These are phyloP conservation scores for Colletotrichum siamense DNA, from an alignment of 2,329 filamentous ascomycete species.

Conservation along the genomic window DNA sequence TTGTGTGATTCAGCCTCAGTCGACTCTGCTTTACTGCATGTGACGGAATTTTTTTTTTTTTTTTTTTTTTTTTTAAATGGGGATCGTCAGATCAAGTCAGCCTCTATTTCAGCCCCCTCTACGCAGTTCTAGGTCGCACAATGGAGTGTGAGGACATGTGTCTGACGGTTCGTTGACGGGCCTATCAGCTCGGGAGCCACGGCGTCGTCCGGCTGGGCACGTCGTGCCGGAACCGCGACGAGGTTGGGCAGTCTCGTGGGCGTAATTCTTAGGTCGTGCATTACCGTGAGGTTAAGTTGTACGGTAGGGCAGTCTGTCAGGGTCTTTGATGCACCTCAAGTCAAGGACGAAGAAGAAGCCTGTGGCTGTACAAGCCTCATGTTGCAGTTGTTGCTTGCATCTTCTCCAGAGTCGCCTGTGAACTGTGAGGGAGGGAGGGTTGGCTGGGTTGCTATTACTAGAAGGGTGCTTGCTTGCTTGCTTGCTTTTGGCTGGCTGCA, in stretches of 20 bases:
- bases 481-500: background rate
- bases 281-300: background rate
- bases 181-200: constrained; percentile 8
- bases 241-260: background rate
- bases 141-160: background rate
- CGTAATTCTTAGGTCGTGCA: background rate
- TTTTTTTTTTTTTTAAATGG: background rate
- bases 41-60: background rate
- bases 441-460: background rate
- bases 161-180: constrained; percentile 7
- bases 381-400: background rate
- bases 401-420: background rate
- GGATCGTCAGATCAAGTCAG: background rate
- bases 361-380: constrained; percentile 1
- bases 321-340: background rate
- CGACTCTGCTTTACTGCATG: background rate
- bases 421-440: background rate
- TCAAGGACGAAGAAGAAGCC: background rate
- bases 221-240: background rate
- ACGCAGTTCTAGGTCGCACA: background rate
- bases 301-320: background rate
- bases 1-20: background rate
- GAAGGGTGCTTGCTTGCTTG: background rate
- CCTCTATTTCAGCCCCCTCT: background rate
- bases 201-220: constrained; percentile 11